Base-by-base conservation (phyloP, 805 yeast species). In the Candida adriatica region DNA sequence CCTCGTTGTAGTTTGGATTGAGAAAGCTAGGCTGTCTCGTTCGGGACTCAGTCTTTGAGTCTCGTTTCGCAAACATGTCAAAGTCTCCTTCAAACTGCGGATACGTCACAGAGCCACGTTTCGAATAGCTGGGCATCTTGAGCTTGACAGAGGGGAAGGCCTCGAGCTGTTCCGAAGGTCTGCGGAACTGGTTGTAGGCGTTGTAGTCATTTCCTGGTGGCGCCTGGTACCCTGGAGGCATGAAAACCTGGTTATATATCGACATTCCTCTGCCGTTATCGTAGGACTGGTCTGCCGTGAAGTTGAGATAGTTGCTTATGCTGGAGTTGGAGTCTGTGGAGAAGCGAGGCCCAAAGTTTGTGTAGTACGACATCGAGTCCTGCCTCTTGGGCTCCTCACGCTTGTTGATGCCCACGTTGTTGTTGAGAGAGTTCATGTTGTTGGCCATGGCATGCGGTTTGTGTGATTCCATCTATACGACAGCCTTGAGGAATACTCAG, bases 91-190 rank as follows among this genome's bases (percentile, higher is more conserved):
- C 23, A 5, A 38, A 41, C 15, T 31, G 24, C 4, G 32, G 27
- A 22, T 29, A 44, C 2, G 38, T 20, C 6, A 25, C 31, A 3
- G 49, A 39, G 10, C 36, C 33, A 26, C 35, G 38, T 18, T 43
- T 48, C 4, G 51, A 42, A 31, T 42, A 50, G 17, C 46, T 42
- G 26, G 55, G 53, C 11, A 31, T 41, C 30, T 45, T 49, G 14
- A 58, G 45, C 27, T 56, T 52, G n/a, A 41, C 34, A 4, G 55
- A 50, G 4, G 70, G 61, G 41, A 68, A 69, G 1, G 72, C 68
- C 33, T 70, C 75, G 30, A 68, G 38, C 31, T 66, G 73, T 42
- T 70, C 75, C 29, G 71, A 61, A n/a, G 66, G 69, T 29, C 73
- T 53, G 40, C 72, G 55, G 16, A 43, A 27, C 31, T 51, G 37